These are phyloP conservation scores for Saccharum officinarum DNA, from an alignment of 176 grass and related monocot genomes.

Conservation along the genomic window DNA sequence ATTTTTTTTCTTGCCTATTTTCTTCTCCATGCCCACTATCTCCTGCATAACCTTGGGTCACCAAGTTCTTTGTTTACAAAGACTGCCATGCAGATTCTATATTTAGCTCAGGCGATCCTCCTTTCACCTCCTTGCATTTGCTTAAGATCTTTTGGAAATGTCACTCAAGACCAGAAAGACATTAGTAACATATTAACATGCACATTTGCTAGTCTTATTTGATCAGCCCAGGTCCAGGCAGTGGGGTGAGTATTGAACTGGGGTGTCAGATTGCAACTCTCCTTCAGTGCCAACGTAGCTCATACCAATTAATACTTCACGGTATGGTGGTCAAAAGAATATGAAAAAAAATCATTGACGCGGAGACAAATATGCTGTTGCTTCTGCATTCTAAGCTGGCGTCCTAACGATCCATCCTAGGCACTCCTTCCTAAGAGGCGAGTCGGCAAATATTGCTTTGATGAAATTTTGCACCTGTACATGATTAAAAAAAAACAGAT, in stretches of 20 bases:
- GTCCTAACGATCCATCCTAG: constrained; percentile 49
- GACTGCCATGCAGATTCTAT: background rate
- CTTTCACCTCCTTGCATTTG: background rate
- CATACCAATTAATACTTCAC: background rate
- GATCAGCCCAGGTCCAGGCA: background rate
- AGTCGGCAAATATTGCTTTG: constrained; percentile 74
- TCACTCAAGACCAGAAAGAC: background rate
- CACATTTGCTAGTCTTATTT: background rate
- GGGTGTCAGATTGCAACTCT: background rate
- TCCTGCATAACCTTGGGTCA: background rate
- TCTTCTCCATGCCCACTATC: background rate
- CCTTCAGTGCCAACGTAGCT: background rate
- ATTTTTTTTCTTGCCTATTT: background rate
- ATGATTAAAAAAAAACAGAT: background rate
- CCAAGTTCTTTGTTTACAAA: background rate
- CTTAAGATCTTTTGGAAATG: background rate
- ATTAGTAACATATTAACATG: background rate
- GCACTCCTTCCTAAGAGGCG: constrained; percentile 68
- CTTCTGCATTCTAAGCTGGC: constrained; percentile 33
- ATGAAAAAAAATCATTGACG: background rate
- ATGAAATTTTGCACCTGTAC: constrained; percentile 66
- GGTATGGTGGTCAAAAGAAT: background rate
- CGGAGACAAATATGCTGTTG: background rate
- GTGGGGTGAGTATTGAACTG: background rate
- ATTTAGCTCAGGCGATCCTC: background rate